Percentiles rank a stretch among this genome's conserved stretches.
Evolutionary conservation across 495 filamentous ascomycete species (phyloP).

Genomic region (Hypoxylon trugodes): DNA sequence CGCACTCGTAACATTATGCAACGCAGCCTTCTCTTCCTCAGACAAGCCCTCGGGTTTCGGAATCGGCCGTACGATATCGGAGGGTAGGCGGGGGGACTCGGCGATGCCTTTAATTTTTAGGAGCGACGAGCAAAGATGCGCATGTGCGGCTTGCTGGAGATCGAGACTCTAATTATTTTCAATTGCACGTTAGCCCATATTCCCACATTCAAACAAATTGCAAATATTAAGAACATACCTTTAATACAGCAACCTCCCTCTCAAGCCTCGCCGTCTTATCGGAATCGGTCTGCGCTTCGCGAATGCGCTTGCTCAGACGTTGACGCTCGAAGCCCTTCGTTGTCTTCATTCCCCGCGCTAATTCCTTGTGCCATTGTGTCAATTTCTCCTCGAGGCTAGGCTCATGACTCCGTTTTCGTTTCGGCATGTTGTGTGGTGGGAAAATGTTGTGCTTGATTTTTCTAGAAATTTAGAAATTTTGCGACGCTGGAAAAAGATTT

Average conservation of each 20-base stretch:
- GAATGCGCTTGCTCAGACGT: constrained; percentile 80
- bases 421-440: constrained; percentile 48
- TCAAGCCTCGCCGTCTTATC: constrained; percentile 66
- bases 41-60: constrained; percentile 54
- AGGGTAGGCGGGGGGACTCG: constrained; percentile 54
- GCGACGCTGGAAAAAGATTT: constrained; percentile 19
- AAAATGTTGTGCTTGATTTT: background rate
- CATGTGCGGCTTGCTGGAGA: constrained; percentile 67
- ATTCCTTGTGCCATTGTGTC: constrained; percentile 63
- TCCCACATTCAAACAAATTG: background rate
- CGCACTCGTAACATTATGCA: constrained; percentile 80
- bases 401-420: constrained; percentile 55
- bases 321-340: constrained; percentile 90
- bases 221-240: constrained; percentile 64
- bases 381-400: constrained; percentile 62
- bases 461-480: constrained; percentile 2
- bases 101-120: constrained; percentile 75
- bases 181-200: background rate
- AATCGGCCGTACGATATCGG: constrained; percentile 59
- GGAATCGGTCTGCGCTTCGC: constrained; percentile 67
- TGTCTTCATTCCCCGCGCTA: constrained; percentile 75
- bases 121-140: constrained; percentile 79
- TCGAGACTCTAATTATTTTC: constrained; percentile 66
- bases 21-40: constrained; percentile 56
- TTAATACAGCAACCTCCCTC: constrained; percentile 77